phyloP scores from a whole-genome alignment of 768 basidiomycete species.

The Lactarius hatsudake region DNA sequence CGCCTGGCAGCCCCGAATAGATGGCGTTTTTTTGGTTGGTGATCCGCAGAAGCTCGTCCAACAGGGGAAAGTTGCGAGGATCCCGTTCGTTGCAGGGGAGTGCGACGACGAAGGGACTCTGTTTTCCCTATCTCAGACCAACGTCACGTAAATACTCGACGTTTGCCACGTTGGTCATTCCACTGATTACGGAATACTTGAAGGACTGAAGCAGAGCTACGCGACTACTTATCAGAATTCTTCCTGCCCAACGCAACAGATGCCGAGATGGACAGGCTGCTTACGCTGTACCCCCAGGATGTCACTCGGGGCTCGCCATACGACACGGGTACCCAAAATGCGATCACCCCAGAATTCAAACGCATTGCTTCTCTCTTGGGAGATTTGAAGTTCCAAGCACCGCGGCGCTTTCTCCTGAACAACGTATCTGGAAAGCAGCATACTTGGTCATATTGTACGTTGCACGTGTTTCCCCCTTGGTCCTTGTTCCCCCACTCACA shows the following conservation, averaged over 20 bases:
- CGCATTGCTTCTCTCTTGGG: conserved; percentile 40
- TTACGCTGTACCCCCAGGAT: conserved; percentile 22
- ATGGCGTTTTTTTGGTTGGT: conserved; percentile 39
- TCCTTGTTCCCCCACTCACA: not conserved
- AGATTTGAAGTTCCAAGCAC: conserved; percentile 37
- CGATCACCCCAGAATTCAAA: conserved; percentile 40
- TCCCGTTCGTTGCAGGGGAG: conserved; percentile 33
- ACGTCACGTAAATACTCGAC: conserved; percentile 29
- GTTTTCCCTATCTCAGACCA: conserved; percentile 26
- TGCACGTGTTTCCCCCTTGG: not conserved
- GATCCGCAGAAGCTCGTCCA: conserved; percentile 35
- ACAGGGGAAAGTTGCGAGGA: conserved; percentile 36
- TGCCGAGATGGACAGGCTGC: conserved; percentile 17
- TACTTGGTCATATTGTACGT: conserved; percentile 38
- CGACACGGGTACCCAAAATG: conserved; percentile 29
- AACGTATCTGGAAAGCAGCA: conserved; percentile 34
- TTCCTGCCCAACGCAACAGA: conserved; percentile 9
- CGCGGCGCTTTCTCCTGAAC: conserved; percentile 38
- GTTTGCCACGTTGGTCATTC: not conserved
- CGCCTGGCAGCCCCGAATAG: conserved; percentile 40
- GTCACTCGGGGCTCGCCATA: conserved; percentile 32
- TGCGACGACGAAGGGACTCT: conserved; percentile 32
- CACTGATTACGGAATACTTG: not conserved
- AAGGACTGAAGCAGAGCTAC: conserved; percentile 25
- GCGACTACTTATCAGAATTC: conserved; percentile 15